Conservation (phyloP, 495 filamentous ascomycete species). For the Trichodelitschia bisporula region DNA sequence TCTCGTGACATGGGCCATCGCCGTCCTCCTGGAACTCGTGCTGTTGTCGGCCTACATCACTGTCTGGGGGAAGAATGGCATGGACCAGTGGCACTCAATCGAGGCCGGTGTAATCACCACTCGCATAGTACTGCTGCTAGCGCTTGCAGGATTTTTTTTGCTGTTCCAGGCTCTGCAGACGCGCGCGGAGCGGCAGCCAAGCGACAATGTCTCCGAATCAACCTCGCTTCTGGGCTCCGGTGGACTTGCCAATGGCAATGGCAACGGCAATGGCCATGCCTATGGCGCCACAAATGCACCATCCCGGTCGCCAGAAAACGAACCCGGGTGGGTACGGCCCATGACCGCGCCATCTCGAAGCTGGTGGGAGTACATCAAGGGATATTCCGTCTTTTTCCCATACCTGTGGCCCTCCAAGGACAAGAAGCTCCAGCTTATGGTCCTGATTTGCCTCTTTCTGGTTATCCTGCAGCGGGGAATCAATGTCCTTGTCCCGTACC, state of each 20-base stretch:
- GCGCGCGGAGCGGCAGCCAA: constrained; percentile 14
- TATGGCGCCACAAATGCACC: constrained; percentile 25
- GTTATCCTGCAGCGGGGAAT: constrained; percentile 52
- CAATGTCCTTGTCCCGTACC: constrained; percentile 57
- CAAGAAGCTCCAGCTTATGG: constrained; percentile 39
- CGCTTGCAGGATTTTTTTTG: constrained; percentile 32
- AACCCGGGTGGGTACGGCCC: constrained; percentile 37
- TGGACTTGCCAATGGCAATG: constrained; percentile 22
- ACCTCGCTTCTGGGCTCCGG: constrained; percentile 21
- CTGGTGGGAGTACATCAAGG: constrained; percentile 78
- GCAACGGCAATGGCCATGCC: constrained; percentile 18
- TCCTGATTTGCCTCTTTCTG: constrained; percentile 57
- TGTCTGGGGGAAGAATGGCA: constrained; percentile 27
- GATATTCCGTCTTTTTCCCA: constrained; percentile 75
- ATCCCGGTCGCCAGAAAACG: constrained; percentile 7
- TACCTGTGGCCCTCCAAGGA: constrained; percentile 83
- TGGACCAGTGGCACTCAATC: constrained; percentile 39
- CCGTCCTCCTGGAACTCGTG: constrained; percentile 37
- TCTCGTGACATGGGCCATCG: constrained; percentile 46
- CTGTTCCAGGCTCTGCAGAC: constrained; percentile 17
- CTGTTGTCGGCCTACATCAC: constrained; percentile 39
- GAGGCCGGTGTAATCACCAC: constrained; percentile 33
- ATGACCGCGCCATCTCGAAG: constrained; percentile 39
- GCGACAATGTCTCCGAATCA: constrained; percentile 22
- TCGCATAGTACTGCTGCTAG: constrained; percentile 33